phyloP scores from a whole-genome alignment of 2,329 filamentous ascomycete species.

The Dryadomyces sulphureus region DNA sequence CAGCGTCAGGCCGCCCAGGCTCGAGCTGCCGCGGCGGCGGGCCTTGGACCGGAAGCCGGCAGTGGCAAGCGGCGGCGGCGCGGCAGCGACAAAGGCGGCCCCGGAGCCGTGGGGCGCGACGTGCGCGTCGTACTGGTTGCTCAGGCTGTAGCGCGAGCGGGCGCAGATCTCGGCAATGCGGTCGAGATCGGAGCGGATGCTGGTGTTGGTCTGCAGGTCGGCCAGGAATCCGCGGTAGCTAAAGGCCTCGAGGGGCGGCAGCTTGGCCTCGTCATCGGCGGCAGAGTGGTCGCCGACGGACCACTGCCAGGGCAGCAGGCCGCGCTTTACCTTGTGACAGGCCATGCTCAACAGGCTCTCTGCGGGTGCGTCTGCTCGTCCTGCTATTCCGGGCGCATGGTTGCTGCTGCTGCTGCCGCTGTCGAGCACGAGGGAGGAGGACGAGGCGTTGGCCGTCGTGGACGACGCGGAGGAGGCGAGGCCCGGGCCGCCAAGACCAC shows the following conservation, averaged over 20 bases:
- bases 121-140: conserved; percentile 53
- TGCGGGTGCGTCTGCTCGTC: background rate
- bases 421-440: too few species aligned
- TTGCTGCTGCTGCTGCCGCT: conserved; percentile 3
- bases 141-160: conserved; percentile 47
- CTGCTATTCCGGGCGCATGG: conserved; percentile 6
- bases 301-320: conserved; percentile 18
- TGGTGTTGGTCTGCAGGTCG: conserved; percentile 21
- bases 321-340: conserved; percentile 26
- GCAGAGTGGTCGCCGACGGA: conserved; percentile 9
- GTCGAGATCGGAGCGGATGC: conserved; percentile 44
- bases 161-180: conserved; percentile 55
- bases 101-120: conserved; percentile 47
- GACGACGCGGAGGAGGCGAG: too few species aligned
- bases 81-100: conserved; percentile 27
- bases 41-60: too few species aligned
- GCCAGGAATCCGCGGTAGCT: conserved; percentile 48
- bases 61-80: too few species aligned
- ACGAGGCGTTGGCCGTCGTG: too few species aligned
- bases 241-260: conserved; percentile 49
- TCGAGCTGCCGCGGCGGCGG: conserved; percentile 12
- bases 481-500: background rate
- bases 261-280: conserved; percentile 20
- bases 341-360: conserved; percentile 23
- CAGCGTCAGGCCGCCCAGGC: conserved; percentile 34